Evolutionary conservation across 305 asterid species (phyloP), one percentile per base, ranked within the genome.

Genomic region (Fraxinus greggii): DNA sequence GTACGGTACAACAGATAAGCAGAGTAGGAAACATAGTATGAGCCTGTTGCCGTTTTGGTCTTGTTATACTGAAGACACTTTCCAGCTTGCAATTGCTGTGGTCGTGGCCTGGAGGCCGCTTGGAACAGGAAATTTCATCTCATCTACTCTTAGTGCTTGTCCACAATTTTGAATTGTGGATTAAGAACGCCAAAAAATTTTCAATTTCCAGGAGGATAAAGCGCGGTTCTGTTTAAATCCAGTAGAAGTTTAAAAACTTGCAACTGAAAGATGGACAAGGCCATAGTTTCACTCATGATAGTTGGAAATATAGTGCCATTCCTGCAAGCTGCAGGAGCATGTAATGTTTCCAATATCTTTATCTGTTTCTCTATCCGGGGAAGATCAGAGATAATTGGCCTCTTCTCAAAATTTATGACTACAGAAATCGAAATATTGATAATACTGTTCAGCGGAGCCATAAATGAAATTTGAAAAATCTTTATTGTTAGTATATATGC

Each of bases 1-100:
- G 89, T 1, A 86, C 10, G 38, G 38, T 33, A 33, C 7, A 2
- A 84, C 85, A 1, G 86, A 82, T 79, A 88, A 35, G 89, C 85
- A 4, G 89, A 88, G 40, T 76, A 86, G 13, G 90, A 85, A 4
- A 83, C 87, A 21, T 87, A 85, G 70, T 88, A 88, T 0, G 73
- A 1, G 87, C 23, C 72, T 79, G 75, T 56, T 80, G 83, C 23
- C 19, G 54, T 26, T 51, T 74, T 0, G 89, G 89, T 56, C 78
- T 76, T 9, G 87, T 82, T 28, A 88, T 88, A 51, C 85, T 88
- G 78, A 86, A 88, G 10, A 86, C 83, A 7, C 86, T 76, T 40
- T 88, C 90, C 90, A 86, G 79, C 86, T 85, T 0, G 88, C 88
- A 4, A 85, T 48, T 5, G 90, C 90, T 1, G 48, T 1, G 29